phyloP scores from a whole-genome alignment of 371 early-diverging fungal species.

The Mortierella sp. region DNA sequence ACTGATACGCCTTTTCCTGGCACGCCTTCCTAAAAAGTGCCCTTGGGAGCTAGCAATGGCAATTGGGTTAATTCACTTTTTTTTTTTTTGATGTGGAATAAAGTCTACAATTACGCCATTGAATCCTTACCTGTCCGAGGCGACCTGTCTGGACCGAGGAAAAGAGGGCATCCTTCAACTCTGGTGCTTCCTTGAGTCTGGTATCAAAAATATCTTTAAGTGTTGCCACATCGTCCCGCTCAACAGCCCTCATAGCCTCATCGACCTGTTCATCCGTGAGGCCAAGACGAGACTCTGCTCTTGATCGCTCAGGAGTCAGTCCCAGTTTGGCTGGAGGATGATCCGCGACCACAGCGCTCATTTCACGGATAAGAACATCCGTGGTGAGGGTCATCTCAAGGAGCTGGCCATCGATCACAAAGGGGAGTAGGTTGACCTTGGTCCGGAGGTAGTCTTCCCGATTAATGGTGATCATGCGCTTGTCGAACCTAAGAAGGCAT shows the following conservation, averaged over 20 bases:
- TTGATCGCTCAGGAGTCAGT: conserved; percentile 10
- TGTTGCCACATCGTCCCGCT: conserved; percentile 44
- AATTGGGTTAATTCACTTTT: not conserved
- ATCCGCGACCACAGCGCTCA: conserved; percentile 41
- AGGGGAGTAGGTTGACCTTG: conserved; percentile 59
- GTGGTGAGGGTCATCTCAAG: conserved; percentile 36
- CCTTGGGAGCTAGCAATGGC: conserved; percentile 56
- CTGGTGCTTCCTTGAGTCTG: conserved; percentile 23
- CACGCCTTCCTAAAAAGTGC: conserved; percentile 66
- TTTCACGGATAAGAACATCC: conserved; percentile 41
- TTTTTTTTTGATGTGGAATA: not conserved
- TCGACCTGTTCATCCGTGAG: conserved; percentile 42
- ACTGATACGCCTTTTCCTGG: conserved; percentile 58
- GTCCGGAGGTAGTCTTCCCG: conserved; percentile 65
- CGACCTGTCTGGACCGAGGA: conserved; percentile 26
- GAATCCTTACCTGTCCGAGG: conserved; percentile 38
- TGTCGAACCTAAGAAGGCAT: conserved; percentile 65
- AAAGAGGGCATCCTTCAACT: conserved; percentile 14
- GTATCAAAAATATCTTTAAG: conserved; percentile 36
- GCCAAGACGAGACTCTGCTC: conserved; percentile 25
- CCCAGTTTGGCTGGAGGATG: conserved; percentile 33
- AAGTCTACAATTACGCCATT: not conserved
- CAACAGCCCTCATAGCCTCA: conserved; percentile 40
- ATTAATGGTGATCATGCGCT: conserved; percentile 61
- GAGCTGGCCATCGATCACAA: conserved; percentile 41